Evolutionary conservation across 106 monocot genomes (phyloP).

Genomic region (Cymbidium sinense): DNA sequence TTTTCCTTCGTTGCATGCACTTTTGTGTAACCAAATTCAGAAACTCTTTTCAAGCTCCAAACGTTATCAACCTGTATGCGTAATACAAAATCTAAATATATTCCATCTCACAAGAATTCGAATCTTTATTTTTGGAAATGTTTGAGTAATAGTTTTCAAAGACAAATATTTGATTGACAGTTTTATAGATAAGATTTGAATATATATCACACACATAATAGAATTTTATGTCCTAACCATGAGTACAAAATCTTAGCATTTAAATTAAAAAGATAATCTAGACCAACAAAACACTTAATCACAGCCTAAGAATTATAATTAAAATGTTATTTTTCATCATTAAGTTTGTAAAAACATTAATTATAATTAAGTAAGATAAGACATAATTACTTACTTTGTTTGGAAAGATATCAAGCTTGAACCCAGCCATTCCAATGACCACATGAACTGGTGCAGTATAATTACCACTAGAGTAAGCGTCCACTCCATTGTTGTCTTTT

Average conservation of each 20-base stretch:
- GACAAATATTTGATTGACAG: too few species aligned
- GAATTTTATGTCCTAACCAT: too few species aligned
- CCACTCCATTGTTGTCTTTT: constrained; percentile 43
- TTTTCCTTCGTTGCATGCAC: constrained; percentile 40
- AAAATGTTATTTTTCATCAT: too few species aligned
- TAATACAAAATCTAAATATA: background rate
- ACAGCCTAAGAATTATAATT: background rate
- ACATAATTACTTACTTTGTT: constrained; percentile 20
- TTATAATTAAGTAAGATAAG: too few species aligned
- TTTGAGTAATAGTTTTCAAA: too few species aligned
- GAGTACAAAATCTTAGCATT: too few species aligned
- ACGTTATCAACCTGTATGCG: constrained; percentile 12
- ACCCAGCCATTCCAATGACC: constrained; percentile 67
- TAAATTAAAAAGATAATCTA: too few species aligned
- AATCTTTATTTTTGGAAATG: too few species aligned
- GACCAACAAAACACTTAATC: too few species aligned
- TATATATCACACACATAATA: too few species aligned
- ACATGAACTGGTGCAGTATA: constrained; percentile 71
- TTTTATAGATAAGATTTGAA: too few species aligned
- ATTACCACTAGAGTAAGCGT: constrained; percentile 50
- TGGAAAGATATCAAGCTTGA: constrained; percentile 48
- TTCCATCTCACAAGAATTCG: too few species aligned
- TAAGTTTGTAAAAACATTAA: background rate
- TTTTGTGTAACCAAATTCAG: constrained; percentile 60
- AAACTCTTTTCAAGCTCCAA: constrained; percentile 61